Percentiles rank a stretch among this genome's conserved stretches.
Conservation (phyloP, 2,329 filamentous ascomycete species). For the Colletotrichum eleusines region DNA sequence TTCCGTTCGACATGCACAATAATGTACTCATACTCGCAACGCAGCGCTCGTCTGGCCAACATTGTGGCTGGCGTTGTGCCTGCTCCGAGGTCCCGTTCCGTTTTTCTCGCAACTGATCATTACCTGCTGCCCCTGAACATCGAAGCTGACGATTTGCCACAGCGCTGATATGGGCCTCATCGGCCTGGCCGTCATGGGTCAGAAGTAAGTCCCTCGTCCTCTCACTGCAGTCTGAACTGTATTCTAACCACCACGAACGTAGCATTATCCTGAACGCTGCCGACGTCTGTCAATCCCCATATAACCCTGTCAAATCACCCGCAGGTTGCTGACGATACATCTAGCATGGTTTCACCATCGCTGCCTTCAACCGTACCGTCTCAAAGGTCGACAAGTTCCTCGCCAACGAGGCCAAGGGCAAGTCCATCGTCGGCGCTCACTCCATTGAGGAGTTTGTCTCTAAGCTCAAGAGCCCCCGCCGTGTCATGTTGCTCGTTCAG, state of each 20-base stretch:
- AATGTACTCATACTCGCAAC: slow-evolving; percentile 36
- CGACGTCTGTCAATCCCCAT: slow-evolving; percentile 57
- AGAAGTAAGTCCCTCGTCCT: slow-evolving; percentile 55
- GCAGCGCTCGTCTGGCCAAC: slow-evolving; percentile 80
- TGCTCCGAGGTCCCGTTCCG: slow-evolving; percentile 56
- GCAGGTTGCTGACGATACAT: slow-evolving; percentile 9
- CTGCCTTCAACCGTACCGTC: slow-evolving; percentile 98
- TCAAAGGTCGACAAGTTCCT: slow-evolving; percentile 97
- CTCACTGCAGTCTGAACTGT: not conserved
- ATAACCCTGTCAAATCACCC: not conserved
- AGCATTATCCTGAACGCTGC: slow-evolving; percentile 92
- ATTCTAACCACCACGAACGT: slow-evolving; percentile 60
- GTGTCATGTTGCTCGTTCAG: slow-evolving; percentile 99
- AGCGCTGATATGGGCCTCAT: slow-evolving; percentile 93
- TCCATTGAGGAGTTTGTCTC: slow-evolving; percentile 92
- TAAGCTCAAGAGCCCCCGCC: slow-evolving; percentile 97
- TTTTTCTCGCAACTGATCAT: slow-evolving; percentile 38
- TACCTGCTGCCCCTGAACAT: slow-evolving; percentile 44
- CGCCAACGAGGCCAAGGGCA: slow-evolving; percentile 92
- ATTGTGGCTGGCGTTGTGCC: slow-evolving; percentile 52
- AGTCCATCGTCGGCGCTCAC: slow-evolving; percentile 94
- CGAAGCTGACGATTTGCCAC: slow-evolving; percentile 65
- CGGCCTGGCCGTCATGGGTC: slow-evolving; percentile 86
- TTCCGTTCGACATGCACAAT: slow-evolving; percentile 4
- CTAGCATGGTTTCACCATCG: slow-evolving; percentile 88